phyloP scores from a whole-genome alignment of 805 yeast species.

The Wickerhamiella bombiphila region DNA sequence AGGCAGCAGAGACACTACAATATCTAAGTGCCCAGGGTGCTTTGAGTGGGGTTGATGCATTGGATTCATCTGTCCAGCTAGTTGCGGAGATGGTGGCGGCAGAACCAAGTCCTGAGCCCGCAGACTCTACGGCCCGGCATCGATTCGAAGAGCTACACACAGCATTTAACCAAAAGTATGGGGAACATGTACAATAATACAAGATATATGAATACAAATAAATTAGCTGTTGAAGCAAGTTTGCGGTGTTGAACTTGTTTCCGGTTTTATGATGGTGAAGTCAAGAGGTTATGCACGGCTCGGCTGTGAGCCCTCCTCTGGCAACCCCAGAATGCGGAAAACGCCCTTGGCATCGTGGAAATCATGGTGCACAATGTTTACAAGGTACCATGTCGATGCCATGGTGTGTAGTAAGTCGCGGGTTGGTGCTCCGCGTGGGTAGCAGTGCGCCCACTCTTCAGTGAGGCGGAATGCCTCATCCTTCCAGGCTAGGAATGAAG shows the following conservation, averaged over 20 bases:
- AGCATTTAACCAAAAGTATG: background rate
- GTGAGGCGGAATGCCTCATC: slow-evolving; percentile 82
- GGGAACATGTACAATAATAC: no score
- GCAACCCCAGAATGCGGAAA: slow-evolving; percentile 10
- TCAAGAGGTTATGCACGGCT: background rate
- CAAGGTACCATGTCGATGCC: slow-evolving; percentile 50
- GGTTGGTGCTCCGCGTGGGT: slow-evolving; percentile 22
- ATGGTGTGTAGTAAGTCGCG: slow-evolving; percentile 32
- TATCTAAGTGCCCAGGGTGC: slow-evolving; percentile 17
- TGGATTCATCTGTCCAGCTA: slow-evolving; percentile 6
- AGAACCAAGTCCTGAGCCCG: background rate
- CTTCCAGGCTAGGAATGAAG: slow-evolving; percentile 91
- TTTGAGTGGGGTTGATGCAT: slow-evolving; percentile 10
- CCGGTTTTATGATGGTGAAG: background rate
- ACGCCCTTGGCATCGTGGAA: slow-evolving; percentile 27
- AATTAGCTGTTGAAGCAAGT: slow-evolving; percentile 1
- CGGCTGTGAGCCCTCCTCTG: background rate
- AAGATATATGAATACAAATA: background rate
- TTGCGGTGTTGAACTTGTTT: background rate
- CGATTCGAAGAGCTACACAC: background rate
- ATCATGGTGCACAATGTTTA: slow-evolving; percentile 85
- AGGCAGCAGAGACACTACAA: slow-evolving; percentile 23
- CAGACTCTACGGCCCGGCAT: background rate
- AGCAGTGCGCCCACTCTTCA: slow-evolving; percentile 51
- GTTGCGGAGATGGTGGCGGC: slow-evolving; percentile 7